phyloP scores from a whole-genome alignment of 2,329 filamentous ascomycete genomes.

The Hypoxylon sp. region DNA sequence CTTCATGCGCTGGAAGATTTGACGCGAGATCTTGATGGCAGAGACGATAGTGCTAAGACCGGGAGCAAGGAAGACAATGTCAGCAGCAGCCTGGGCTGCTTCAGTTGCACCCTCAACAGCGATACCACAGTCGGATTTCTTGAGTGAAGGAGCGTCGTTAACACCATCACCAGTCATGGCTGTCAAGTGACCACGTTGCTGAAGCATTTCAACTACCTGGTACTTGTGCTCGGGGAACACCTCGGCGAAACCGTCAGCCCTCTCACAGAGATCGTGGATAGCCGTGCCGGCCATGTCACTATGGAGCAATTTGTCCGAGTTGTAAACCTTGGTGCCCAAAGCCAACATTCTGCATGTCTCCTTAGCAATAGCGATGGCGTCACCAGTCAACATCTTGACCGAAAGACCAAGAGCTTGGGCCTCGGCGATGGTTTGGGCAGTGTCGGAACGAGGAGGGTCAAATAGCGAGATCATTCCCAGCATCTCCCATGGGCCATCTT shows the following conservation, averaged over 20 bases:
- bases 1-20: slow-evolving; percentile 78
- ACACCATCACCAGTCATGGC: slow-evolving; percentile 79
- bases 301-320: slow-evolving; percentile 76
- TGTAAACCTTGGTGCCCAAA: slow-evolving; percentile 78
- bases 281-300: slow-evolving; percentile 73
- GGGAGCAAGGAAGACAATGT: slow-evolving; percentile 74
- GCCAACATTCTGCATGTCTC: slow-evolving; percentile 80
- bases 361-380: slow-evolving; percentile 77
- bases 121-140: slow-evolving; percentile 76
- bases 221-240: slow-evolving; percentile 81
- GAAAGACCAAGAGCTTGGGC: slow-evolving; percentile 76
- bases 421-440: slow-evolving; percentile 76
- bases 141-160: slow-evolving; percentile 73
- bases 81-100: slow-evolving; percentile 71
- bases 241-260: slow-evolving; percentile 76
- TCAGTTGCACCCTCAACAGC: slow-evolving; percentile 73
- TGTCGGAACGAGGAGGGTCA: slow-evolving; percentile 77
- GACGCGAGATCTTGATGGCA: slow-evolving; percentile 72
- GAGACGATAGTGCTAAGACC: slow-evolving; percentile 73
- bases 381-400: slow-evolving; percentile 81
- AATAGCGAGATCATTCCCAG: slow-evolving; percentile 80
- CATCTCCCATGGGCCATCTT: slow-evolving; percentile 74
- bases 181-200: slow-evolving; percentile 75
- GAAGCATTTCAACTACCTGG: slow-evolving; percentile 78
- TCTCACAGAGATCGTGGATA: slow-evolving; percentile 77